Percentiles rank a stretch among this genome's conserved stretches.
phyloP scores from a whole-genome alignment of 1,284 basidiomycete genomes.

The Cystobasidium pallidum region DNA sequence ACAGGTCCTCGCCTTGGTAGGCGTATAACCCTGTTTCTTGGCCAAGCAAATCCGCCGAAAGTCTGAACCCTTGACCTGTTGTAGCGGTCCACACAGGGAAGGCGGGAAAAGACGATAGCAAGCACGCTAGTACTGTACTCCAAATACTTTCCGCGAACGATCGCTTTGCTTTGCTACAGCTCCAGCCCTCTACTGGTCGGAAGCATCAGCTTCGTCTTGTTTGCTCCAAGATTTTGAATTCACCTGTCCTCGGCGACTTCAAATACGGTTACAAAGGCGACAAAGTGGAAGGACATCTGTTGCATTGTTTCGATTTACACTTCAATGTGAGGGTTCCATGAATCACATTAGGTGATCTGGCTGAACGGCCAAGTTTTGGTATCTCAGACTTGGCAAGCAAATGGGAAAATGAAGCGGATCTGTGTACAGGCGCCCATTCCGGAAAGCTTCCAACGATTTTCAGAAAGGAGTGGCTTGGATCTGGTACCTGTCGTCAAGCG shows the following conservation, averaged over 20 bases:
- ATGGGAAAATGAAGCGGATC: conserved; percentile 24
- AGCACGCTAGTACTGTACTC: neutral
- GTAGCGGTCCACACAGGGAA: no score
- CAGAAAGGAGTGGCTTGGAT: neutral
- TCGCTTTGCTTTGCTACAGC: conserved; percentile 26
- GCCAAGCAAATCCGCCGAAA: no score
- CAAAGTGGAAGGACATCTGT: conserved; percentile 23
- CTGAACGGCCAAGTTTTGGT: no score
- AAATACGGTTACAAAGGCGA: conserved; percentile 46
- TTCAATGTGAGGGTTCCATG: conserved; percentile 35
- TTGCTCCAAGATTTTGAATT: conserved; percentile 38
- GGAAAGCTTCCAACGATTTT: conserved; percentile 1
- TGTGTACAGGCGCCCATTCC: conserved; percentile 21
- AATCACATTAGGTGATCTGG: no score
- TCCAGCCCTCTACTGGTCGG: conserved; percentile 43
- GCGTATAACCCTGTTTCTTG: no score
- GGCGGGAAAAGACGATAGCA: neutral
- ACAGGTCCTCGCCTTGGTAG: conserved; percentile 14
- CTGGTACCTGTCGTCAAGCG: neutral
- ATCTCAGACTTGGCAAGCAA: no score
- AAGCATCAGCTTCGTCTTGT: conserved; percentile 48
- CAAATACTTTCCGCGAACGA: conserved; percentile 5
- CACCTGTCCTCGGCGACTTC: conserved; percentile 46
- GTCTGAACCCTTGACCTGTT: no score
- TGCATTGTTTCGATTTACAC: conserved; percentile 23